Base-by-base conservation (phyloP, 495 filamentous ascomycete species). In the Sphaerosporella brunnea region DNA sequence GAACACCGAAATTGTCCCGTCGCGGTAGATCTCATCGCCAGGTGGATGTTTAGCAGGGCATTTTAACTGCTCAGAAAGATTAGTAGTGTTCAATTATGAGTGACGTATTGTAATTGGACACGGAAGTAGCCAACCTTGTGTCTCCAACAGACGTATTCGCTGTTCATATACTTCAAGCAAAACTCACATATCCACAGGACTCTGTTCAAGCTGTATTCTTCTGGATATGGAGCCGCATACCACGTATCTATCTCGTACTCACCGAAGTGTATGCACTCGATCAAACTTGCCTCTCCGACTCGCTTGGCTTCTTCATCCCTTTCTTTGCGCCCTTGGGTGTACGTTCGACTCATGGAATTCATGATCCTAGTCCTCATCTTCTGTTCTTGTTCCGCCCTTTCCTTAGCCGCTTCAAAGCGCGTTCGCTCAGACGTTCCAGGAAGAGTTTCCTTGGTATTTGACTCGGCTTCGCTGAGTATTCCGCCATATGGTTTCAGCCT, bases 141-240 rank as follows among this genome's bases (percentile, higher is more conserved):
- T 32, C 90, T 73, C 86, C 85, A 95, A 16, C 88, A 86, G 18
- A 96, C 88, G 53, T 88, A 95, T 58, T 95, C 87, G 9, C 88
- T 94, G 61, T 87, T 93, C 87, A 97, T 94, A 67, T 97, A 97
- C 62, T 96, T 96, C 38, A 97, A 69, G 61, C 90, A 97, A 63
- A 95, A 97, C 62, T 97, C 92, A 68, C 90, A 97, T 53, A 97
- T 95, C 64, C 93, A 95, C 13, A 97, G 77, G 16, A 93, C 80
- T 26, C 79, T 78, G 59, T 96, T 95, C 53, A 84, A 78, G 56
- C 85, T 95, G 66, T 96, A 97, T 64, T 97, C 90, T 62, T 95
- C 90, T 0, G 90, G 90, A 58, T 97, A 97, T 16, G 90, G 90
- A 21, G 90, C 88, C n/a, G 92, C 86, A 64, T 97, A 95, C 90